A percentile compares a stretch with the other conserved stretches of the same genome.
These are phyloP conservation scores for Aspergillus proliferans DNA, from an alignment of 2,329 filamentous ascomycete species.

Conservation along the genomic window DNA sequence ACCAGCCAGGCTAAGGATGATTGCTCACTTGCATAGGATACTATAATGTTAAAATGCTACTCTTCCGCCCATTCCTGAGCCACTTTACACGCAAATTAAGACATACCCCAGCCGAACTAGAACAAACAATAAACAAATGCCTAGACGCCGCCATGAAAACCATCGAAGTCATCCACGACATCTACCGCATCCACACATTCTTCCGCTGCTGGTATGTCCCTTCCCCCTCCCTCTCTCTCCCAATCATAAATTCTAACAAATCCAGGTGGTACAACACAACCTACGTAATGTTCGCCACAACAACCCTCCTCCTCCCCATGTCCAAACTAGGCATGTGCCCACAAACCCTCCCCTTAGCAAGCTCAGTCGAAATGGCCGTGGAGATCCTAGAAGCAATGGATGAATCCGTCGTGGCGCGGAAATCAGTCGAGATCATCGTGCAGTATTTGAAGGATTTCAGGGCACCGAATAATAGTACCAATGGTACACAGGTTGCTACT, in stretches of 20 bases:
- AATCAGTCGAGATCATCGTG: constrained; percentile 33
- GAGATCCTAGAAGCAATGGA: constrained; percentile 39
- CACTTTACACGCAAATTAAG: constrained; percentile 25
- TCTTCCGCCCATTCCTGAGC: constrained; percentile 31
- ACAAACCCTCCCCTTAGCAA: constrained; percentile 22
- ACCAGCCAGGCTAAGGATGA: too few species aligned
- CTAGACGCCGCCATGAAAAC: constrained; percentile 34
- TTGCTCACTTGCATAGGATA: constrained; percentile 21
- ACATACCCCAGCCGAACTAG: constrained; percentile 21
- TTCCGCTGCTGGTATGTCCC: constrained; percentile 37
- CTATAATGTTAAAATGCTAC: constrained; percentile 37
- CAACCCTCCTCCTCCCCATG: constrained; percentile 32
- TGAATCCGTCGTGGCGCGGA: constrained; percentile 35
- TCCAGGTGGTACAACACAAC: constrained; percentile 40
- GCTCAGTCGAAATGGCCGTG: constrained; percentile 32
- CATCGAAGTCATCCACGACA: constrained; percentile 37
- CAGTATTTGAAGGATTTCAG: constrained; percentile 27
- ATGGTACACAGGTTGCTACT: constrained; percentile 2
- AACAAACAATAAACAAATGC: constrained; percentile 30
- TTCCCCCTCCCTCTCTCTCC: not conserved
- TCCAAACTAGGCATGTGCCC: constrained; percentile 23
- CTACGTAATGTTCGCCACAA: constrained; percentile 37
- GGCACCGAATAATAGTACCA: constrained; percentile 3
- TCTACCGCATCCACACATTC: constrained; percentile 33
- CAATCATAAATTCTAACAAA: not conserved